A percentile compares a stretch with the other conserved stretches of the same genome.
Conservation (phyloP, 2,329 filamentous ascomycete species). For the Venturia oleaginea region DNA sequence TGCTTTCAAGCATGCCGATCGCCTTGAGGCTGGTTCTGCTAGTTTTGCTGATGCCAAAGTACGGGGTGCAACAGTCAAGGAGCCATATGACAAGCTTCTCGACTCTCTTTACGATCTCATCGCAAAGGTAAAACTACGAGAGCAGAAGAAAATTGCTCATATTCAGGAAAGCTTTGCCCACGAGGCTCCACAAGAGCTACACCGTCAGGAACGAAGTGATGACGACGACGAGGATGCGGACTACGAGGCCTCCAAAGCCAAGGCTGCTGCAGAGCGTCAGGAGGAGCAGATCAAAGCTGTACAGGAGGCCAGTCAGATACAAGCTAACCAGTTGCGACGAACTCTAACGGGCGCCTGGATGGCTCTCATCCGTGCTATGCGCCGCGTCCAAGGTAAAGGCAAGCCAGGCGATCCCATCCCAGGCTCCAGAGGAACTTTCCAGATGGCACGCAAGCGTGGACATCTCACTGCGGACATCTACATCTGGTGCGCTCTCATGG, state of each 20-base stretch:
- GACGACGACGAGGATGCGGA: slow-evolving; percentile 46
- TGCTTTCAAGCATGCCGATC: slow-evolving; percentile 81
- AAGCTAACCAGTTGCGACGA: slow-evolving; percentile 67
- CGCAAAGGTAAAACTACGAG: slow-evolving; percentile 57
- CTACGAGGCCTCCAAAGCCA: slow-evolving; percentile 23
- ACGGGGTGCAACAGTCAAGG: slow-evolving; percentile 64
- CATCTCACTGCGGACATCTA: slow-evolving; percentile 92
- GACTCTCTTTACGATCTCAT: slow-evolving; percentile 83
- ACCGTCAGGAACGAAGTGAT: slow-evolving; percentile 18
- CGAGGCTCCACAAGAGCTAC: slow-evolving; percentile 28
- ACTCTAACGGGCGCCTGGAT: slow-evolving; percentile 94
- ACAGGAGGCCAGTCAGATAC: slow-evolving; percentile 58
- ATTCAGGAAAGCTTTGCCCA: slow-evolving; percentile 46
- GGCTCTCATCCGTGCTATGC: slow-evolving; percentile 84
- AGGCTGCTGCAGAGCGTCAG: slow-evolving; percentile 43
- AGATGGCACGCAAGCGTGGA: slow-evolving; percentile 76
- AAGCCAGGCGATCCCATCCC: slow-evolving; percentile 54
- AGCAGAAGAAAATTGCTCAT: slow-evolving; percentile 50
- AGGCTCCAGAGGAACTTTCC: slow-evolving; percentile 81
- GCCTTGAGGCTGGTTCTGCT: slow-evolving; percentile 69
- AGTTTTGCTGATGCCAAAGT: slow-evolving; percentile 53
- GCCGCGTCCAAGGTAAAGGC: slow-evolving; percentile 72
- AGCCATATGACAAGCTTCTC: slow-evolving; percentile 74
- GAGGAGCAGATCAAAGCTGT: slow-evolving; percentile 48
- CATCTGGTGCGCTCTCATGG: slow-evolving; percentile 82